A percentile compares a stretch with the other conserved stretches of the same genome.
Evolutionary conservation across 768 basidiomycete genomes (phyloP).

Genomic region (Boletus subparvulus): DNA sequence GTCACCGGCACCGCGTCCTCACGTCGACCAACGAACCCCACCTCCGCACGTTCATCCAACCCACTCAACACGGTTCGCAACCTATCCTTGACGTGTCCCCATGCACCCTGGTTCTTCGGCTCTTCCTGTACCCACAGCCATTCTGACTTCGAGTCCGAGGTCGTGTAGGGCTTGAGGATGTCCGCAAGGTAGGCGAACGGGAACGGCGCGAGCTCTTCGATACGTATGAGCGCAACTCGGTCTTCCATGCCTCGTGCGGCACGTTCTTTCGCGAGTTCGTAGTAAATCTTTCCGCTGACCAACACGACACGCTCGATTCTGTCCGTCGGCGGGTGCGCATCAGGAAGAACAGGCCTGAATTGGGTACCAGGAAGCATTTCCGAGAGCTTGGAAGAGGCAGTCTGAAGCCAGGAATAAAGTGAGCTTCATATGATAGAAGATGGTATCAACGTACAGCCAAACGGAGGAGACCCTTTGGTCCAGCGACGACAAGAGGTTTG

Average conservation of each 20-base stretch:
- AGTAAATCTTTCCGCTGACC: constrained; percentile 83
- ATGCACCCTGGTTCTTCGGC: constrained; percentile 85
- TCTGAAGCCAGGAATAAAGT: constrained; percentile 40
- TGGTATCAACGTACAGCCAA: constrained; percentile 54
- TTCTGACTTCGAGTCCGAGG: constrained; percentile 38
- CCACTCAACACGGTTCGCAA: constrained; percentile 50
- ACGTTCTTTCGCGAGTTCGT: constrained; percentile 77
- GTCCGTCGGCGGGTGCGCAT: constrained; percentile 35
- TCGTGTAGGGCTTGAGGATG: constrained; percentile 46
- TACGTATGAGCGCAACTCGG: constrained; percentile 65
- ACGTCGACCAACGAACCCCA: constrained; percentile 64
- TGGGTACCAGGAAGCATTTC: constrained; percentile 59
- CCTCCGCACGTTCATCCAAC: constrained; percentile 31
- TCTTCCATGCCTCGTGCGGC: constrained; percentile 45
- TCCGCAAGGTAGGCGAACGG: constrained; percentile 59
- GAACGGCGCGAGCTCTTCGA: constrained; percentile 89
- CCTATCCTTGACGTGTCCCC: constrained; percentile 60
- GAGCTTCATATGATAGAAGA: neutral
- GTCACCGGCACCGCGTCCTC: constrained; percentile 77
- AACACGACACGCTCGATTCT: constrained; percentile 66
- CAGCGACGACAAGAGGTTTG: constrained; percentile 82
- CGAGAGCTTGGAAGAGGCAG: constrained; percentile 64
- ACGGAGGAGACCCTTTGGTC: constrained; percentile 80
- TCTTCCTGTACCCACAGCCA: constrained; percentile 82
- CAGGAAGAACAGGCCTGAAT: constrained; percentile 70